Evolutionary conservation across 1,139 yeast genomes (phyloP), one percentile per base, ranked within the genome.

Genomic region (Yamadazyma songkhlaensis): DNA sequence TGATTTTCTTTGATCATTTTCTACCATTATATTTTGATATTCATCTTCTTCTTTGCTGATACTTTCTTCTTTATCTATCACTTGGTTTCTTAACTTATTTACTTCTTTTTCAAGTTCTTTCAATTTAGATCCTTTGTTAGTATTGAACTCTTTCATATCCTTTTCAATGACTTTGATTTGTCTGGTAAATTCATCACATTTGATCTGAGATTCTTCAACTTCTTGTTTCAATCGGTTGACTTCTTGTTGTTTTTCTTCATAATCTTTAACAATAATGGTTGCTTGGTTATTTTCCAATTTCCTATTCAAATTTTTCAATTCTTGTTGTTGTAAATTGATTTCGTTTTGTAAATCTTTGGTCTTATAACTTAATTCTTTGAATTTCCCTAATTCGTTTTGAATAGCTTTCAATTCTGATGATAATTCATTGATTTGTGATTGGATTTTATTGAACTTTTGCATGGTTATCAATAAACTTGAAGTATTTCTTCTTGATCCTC

Each of bases 81-180:
- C 59, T 22, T 60, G 54, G 10, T 53, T 46, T 13, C 71, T 61
- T 34, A 83, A 55, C 5, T 44, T 34, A 2, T 55, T 53, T 9
- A 84, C 67, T 46, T 85, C 90, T 20, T 57, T 50, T 50, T 81
- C 78, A 39, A 94, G 64, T 47, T 84, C 78, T 38, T 79, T 77
- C 41, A 94, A 69, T 57, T 92, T 94, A 1, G 83, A 76, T 1
- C 90, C 88, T 49, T 89, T 90, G 57, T 94, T 86, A 39, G 67
- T 70, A 43, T 77, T 79, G 57, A 90, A 90, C 49, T 94, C 98
- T 37, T 72, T 68, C 68, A 89, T 86, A 57, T 94, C 98, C 25
- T 67, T 74, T 53, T 85, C 88, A 39, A 87, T 81, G 6, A 57
- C 57, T 7, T 53, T 46, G n/a, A 87, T 74, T 30, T 81, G 86